Base-by-base conservation (phyloP, 345 rosid species). In the Linum lewisii region DNA sequence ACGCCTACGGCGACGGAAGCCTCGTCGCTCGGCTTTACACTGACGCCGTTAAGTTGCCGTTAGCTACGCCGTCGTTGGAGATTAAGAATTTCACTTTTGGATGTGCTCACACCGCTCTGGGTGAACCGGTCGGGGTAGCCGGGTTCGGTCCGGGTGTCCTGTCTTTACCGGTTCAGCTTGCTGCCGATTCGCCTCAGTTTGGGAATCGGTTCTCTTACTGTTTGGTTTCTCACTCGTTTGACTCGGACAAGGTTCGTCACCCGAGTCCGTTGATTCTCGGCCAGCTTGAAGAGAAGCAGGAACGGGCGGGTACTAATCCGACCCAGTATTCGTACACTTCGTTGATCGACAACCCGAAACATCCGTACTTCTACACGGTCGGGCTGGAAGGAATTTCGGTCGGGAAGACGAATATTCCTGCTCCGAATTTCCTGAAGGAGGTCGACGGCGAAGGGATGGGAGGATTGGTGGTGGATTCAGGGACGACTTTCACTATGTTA, bases 1-100 rank as follows among this genome's bases (percentile, higher is more conserved):
- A 88, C 69, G 98, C 98, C 10, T 92, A 92, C 57, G 98, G 87
- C 11, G 97, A 92, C 54, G 98, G 98, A 58, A 88, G 96, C 75
- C 78, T 92, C 63, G 59, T 83, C 4, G 98, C 84, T 0, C 69
- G 64, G n/a, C 89, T 92, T 22, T 81, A 62, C 59, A 72, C 71
- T 8, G 94, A 86, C 51, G 67, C 94, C 0, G 59, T 92, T 7
- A 68, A 80, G 1, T 69, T 92, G 34, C 83, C 86, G 0, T 24
- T 74, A 15, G 70, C 84, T 21, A 56, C 69, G 1, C 79, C 77
- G 14, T 51, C 84, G 2, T 15, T 79, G 38, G 64, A 77, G 18
- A 68, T 92, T 54, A 51, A 64, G 19, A 85, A 84, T 51, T 92
- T 92, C 72, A 85, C 91, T 45, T 92, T 92, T 69, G 97, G 95